Conservation (phyloP, 116 monocot genomes). For the Posidonia oceanica region DNA sequence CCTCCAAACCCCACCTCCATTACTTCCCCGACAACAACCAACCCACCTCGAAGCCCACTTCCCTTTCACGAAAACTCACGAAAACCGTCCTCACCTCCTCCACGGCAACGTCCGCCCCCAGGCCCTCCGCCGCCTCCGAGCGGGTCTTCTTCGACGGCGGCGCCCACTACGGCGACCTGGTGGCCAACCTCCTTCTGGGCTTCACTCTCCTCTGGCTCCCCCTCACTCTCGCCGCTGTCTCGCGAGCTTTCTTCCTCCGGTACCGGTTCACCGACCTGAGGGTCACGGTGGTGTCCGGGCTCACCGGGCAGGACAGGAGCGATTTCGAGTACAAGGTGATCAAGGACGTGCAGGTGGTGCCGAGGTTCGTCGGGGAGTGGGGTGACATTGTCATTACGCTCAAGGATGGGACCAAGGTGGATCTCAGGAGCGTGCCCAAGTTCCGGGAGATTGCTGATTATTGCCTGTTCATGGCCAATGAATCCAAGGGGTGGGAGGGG, state of each 20-base stretch:
- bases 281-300: conserved; percentile 75
- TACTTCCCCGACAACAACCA: background rate
- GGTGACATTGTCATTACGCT: conserved; percentile 91
- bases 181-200: conserved; percentile 67
- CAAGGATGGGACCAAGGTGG: conserved; percentile 87
- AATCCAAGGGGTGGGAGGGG: background rate
- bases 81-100: conserved; percentile 13
- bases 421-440: conserved; percentile 85
- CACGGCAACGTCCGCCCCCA: conserved; percentile 1
- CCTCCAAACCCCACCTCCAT: background rate
- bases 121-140: conserved; percentile 21
- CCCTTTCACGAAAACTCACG: background rate
- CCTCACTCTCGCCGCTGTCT: conserved; percentile 80
- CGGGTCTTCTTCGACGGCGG: conserved; percentile 85
- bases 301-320: conserved; percentile 74
- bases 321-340: conserved; percentile 74
- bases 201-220: conserved; percentile 90
- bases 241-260: conserved; percentile 81
- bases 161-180: conserved; percentile 84
- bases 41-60: background rate
- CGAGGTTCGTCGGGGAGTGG: conserved; percentile 89
- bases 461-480: conserved; percentile 47
- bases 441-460: conserved; percentile 86
- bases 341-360: conserved; percentile 75
- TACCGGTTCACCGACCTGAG: conserved; percentile 83